Percentiles rank a stretch among this genome's conserved stretches.
Conservation (phyloP, 1,284 basidiomycete genomes). For the Farysia itapuensis region DNA sequence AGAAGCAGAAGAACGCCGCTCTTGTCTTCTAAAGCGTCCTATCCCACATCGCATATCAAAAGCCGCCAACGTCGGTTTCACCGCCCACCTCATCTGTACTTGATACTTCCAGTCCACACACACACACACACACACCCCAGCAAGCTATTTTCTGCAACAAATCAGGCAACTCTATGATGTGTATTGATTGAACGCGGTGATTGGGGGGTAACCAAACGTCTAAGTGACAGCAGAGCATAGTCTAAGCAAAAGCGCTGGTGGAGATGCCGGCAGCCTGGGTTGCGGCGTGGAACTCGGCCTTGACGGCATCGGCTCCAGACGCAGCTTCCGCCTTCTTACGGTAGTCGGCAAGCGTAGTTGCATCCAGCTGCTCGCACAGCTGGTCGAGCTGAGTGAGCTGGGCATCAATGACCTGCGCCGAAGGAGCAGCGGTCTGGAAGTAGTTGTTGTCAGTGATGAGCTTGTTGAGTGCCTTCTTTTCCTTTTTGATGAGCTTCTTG, state of each 20-base stretch:
- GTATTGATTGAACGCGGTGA: no score
- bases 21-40: slow-evolving; percentile 69
- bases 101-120: not conserved
- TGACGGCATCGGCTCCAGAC: slow-evolving; percentile 51
- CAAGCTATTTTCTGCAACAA: no score
- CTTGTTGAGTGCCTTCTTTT: slow-evolving; percentile 59
- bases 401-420: slow-evolving; percentile 64
- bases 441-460: slow-evolving; percentile 66
- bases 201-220: no score
- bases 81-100: no score
- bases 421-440: slow-evolving; percentile 64
- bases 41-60: no score
- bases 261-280: slow-evolving; percentile 59
- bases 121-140: not conserved
- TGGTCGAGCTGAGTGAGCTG: slow-evolving; percentile 66
- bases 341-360: slow-evolving; percentile 64
- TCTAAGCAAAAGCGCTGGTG: slow-evolving; percentile 49
- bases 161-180: no score
- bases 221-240: no score
- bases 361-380: slow-evolving; percentile 62
- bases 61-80: no score
- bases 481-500: slow-evolving; percentile 58
- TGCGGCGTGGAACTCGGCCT: slow-evolving; percentile 64
- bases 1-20: slow-evolving; percentile 97
- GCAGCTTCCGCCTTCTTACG: slow-evolving; percentile 63